Conservation (phyloP, 192 early-diverging fungal species). For the Backusella mclennaniae region DNA sequence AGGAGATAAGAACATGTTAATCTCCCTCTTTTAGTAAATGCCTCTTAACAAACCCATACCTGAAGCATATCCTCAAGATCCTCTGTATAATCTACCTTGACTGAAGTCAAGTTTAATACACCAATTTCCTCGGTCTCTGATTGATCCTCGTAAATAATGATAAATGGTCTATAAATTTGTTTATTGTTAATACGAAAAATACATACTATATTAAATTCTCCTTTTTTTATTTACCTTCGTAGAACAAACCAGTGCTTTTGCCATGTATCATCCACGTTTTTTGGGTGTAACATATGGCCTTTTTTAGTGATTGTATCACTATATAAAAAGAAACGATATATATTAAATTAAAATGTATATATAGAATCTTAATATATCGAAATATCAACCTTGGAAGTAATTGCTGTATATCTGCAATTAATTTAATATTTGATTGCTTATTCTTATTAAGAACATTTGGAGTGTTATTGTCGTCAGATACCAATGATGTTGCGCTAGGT, state of each 20-base stretch:
- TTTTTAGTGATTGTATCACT: conserved; percentile 50
- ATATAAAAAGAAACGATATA: neutral
- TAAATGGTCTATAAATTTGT: conserved; percentile 57
- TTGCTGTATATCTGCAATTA: conserved; percentile 15
- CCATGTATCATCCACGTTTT: conserved; percentile 64
- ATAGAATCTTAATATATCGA: neutral
- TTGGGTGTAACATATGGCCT: conserved; percentile 49
- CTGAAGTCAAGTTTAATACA: conserved; percentile 69
- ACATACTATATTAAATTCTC: neutral
- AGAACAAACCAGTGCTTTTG: conserved; percentile 76
- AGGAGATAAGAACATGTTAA: conserved; percentile 1
- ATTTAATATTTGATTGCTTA: conserved; percentile 11
- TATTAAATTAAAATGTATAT: conserved; percentile 1
- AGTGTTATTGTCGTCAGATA: conserved; percentile 1
- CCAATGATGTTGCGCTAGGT: conserved; percentile 25
- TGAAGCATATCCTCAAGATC: conserved; percentile 58
- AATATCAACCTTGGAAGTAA: conserved; percentile 8
- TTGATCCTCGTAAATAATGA: conserved; percentile 71
- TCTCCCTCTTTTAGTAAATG: neutral
- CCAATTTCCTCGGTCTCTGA: conserved; percentile 63
- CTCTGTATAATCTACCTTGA: conserved; percentile 57
- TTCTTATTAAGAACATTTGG: neutral
- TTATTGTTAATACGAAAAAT: neutral
- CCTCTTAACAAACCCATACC: conserved; percentile 24
- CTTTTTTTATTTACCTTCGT: conserved; percentile 40